Evolutionary conservation across 257 asterid genomes (phyloP).

Genomic region (Hygrophila difformis): DNA sequence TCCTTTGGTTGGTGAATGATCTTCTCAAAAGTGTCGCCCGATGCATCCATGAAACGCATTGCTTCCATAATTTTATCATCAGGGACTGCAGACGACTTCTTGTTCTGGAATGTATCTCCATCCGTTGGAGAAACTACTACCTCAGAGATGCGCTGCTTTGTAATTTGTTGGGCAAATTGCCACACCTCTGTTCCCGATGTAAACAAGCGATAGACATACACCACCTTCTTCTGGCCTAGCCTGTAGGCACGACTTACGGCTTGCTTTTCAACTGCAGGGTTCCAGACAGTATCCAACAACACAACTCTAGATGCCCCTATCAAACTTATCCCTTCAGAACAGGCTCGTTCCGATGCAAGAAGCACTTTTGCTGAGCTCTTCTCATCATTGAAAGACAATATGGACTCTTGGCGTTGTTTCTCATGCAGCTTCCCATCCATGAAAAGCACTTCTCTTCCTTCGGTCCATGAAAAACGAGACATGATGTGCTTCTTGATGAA

Average conservation of each 20-base stretch:
- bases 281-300: slow-evolving; percentile 54
- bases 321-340: slow-evolving; percentile 54
- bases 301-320: slow-evolving; percentile 54
- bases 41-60: slow-evolving; percentile 18
- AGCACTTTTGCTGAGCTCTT: slow-evolving; percentile 43
- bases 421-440: slow-evolving; percentile 37
- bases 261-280: slow-evolving; percentile 54
- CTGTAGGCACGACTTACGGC: slow-evolving; percentile 54
- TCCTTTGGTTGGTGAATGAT: slow-evolving; percentile 41
- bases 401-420: slow-evolving; percentile 32
- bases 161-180: slow-evolving; percentile 23
- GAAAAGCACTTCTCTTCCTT: slow-evolving; percentile 37
- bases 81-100: neutral
- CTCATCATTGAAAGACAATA: slow-evolving; percentile 33
- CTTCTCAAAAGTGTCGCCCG: slow-evolving; percentile 27
- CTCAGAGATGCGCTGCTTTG: slow-evolving; percentile 36
- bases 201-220: slow-evolving; percentile 40
- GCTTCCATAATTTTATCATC: slow-evolving; percentile 34
- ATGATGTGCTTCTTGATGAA: slow-evolving; percentile 29
- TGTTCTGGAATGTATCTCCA: neutral
- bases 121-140: slow-evolving; percentile 28
- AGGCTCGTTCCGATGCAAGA: slow-evolving; percentile 46
- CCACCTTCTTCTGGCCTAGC: slow-evolving; percentile 44
- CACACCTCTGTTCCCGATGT: slow-evolving; percentile 36
- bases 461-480: slow-evolving; percentile 26